Base-by-base conservation (phyloP, 208 protist genomes). In the Trypanosoma lewisi region DNA sequence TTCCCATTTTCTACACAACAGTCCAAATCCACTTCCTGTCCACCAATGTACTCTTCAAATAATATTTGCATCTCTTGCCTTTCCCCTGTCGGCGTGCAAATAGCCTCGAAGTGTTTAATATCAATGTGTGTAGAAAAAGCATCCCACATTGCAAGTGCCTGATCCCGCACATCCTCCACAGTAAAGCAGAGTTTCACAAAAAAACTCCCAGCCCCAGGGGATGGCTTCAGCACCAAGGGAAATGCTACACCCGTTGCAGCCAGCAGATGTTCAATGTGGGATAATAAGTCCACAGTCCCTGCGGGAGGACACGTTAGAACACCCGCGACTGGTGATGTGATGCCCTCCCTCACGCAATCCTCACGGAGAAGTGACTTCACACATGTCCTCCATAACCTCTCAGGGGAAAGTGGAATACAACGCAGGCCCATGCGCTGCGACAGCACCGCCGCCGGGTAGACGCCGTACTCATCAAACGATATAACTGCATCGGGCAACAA, bases 381-480 rank as follows among this genome's bases (percentile, higher is more conserved):
- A 56, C 76, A 82, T 51, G 63, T 85, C 30, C 61, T 53, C 27
- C 68, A 72, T 4, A 94, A n/a, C 14, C 49, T 69, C 9, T 65
- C 50, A 2, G 83, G 63, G 3, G 84, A 76, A 5, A 90, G 70
- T n/a, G 87, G 87, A 27, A 86, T 63, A 0, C 68, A 51, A 0
- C 52, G 60, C n/a, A 81, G 64, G 0, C 53, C 45, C 25, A 73
- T 59, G 4, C 59, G 34, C 34, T 28, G 61, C 9, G 87, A 73
- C 9, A 94, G 19, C 17, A 63, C 45, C 6, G 84, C 79, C 0
- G 82, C 79, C 14, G 82, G 77, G 60, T 87, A 90, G 6, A 90
- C 77, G 27, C 67, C 87, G 70, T 91, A 94, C 76, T 94, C 87
- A 57, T 94, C 87, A 62, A 91, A 91, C 1, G 85, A 88, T 1